Evolutionary conservation across 2,329 filamentous ascomycete species (phyloP).

Genomic region (Thermomyces lanuginosus): DNA sequence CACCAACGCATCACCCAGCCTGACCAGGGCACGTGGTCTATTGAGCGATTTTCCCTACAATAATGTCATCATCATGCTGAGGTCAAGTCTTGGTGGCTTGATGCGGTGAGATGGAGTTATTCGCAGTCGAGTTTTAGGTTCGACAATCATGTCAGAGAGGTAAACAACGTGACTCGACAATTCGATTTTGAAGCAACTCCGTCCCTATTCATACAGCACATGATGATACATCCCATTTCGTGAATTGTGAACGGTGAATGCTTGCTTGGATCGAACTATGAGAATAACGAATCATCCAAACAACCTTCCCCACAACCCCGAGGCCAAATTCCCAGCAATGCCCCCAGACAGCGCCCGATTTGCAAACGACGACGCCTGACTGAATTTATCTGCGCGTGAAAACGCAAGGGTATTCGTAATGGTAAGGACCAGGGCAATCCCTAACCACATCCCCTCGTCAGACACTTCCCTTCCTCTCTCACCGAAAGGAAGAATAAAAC

Average conservation of each 20-base stretch:
- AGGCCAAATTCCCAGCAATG: constrained; percentile 38
- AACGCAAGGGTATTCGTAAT: constrained; percentile 37
- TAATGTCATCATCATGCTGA: no score
- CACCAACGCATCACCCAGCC: no score
- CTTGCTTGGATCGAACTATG: no score
- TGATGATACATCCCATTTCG: not conserved
- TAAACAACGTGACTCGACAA: no score
- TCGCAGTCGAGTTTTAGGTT: no score
- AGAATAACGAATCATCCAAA: constrained; percentile 26
- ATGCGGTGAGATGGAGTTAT: no score
- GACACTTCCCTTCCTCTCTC: not conserved
- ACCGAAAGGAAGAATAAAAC: constrained; percentile 9
- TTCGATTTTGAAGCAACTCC: no score
- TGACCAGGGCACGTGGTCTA: no score
- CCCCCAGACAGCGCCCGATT: constrained; percentile 39
- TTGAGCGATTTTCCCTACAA: no score
- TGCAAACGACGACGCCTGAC: constrained; percentile 42
- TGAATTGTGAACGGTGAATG: not conserved
- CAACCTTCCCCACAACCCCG: constrained; percentile 38
- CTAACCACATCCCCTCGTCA: constrained; percentile 13
- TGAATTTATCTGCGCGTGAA: constrained; percentile 36
- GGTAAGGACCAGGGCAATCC: constrained; percentile 33
- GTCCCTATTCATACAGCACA: no score
- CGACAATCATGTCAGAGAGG: no score
- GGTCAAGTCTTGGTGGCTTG: no score